A percentile compares a stretch with the other conserved stretches of the same genome.
phyloP scores from a whole-genome alignment of 192 early-diverging fungal genomes.

The Mortierella antarctica region DNA sequence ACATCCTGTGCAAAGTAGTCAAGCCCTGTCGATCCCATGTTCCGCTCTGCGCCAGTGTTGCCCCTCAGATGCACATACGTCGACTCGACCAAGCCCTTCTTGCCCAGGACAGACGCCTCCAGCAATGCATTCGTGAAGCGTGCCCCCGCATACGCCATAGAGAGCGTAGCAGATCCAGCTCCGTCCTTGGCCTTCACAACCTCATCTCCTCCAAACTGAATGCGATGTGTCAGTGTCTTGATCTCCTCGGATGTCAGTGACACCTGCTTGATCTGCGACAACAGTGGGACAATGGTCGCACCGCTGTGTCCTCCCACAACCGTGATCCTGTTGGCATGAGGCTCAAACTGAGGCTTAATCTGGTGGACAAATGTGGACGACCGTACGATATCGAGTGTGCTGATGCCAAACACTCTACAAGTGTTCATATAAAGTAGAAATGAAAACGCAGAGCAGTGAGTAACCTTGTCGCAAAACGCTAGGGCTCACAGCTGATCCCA shows the following conservation, averaged over 20 bases:
- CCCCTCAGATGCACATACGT: slow-evolving; percentile 72
- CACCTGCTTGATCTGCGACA: slow-evolving; percentile 71
- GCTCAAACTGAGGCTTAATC: slow-evolving; percentile 74
- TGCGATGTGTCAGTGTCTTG: slow-evolving; percentile 91
- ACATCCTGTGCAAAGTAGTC: slow-evolving; percentile 83
- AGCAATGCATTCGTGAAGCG: slow-evolving; percentile 89
- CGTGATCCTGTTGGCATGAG: slow-evolving; percentile 76
- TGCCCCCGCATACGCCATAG: slow-evolving; percentile 89
- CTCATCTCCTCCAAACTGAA: slow-evolving; percentile 98
- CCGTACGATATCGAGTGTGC: slow-evolving; percentile 93
- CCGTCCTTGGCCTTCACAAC: slow-evolving; percentile 96
- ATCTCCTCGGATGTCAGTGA: slow-evolving; percentile 82
- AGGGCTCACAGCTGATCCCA: neutral
- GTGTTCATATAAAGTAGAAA: slow-evolving; percentile 3
- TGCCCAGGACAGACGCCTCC: slow-evolving; percentile 70
- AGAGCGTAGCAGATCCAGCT: slow-evolving; percentile 88
- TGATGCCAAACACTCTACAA: slow-evolving; percentile 89
- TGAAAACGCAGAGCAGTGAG: slow-evolving; percentile 39
- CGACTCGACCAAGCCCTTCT: slow-evolving; percentile 84
- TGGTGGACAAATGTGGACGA: slow-evolving; percentile 91
- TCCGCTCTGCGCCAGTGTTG: slow-evolving; percentile 58
- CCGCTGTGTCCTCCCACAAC: slow-evolving; percentile 97
- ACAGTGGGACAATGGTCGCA: slow-evolving; percentile 92
- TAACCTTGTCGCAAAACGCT: neutral
- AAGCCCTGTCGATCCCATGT: slow-evolving; percentile 65